These are phyloP conservation scores for Prunus mume DNA, from an alignment of 306 rosid genomes.

Conservation along the genomic window DNA sequence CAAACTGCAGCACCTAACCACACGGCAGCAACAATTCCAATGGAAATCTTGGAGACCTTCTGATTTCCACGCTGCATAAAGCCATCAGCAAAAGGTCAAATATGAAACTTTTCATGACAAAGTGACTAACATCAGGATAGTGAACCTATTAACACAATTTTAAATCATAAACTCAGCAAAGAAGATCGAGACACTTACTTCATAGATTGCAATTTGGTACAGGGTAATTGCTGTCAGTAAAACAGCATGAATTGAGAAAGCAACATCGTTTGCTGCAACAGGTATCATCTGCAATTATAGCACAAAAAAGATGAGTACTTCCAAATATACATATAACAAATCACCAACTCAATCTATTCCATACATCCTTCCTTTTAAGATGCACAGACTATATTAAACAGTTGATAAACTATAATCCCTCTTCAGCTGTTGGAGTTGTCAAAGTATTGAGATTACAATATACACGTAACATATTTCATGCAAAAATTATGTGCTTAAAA, in stretches of 20 bases:
- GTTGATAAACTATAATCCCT: background rate
- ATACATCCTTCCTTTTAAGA: background rate
- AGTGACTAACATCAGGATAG: constrained; percentile 16
- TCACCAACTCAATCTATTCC: background rate
- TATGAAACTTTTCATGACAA: background rate
- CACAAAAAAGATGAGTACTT: background rate
- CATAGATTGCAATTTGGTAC: constrained; percentile 65
- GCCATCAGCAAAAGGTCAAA: constrained; percentile 6
- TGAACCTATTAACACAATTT: background rate
- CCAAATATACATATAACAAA: background rate
- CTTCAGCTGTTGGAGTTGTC: background rate
- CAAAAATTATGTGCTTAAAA: background rate
- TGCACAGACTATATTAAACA: background rate
- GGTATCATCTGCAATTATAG: constrained; percentile 75
- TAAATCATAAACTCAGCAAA: background rate
- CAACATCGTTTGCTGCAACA: constrained; percentile 83
- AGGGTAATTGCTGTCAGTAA: constrained; percentile 56
- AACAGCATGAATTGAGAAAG: constrained; percentile 76
- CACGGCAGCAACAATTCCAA: constrained; percentile 50
- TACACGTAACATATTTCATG: no score
- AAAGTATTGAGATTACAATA: background rate
- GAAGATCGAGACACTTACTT: constrained; percentile 36
- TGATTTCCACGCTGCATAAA: constrained; percentile 71
- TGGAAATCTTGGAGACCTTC: constrained; percentile 56
- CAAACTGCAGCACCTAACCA: constrained; percentile 70